Conservation (phyloP, 106 monocot genomes). For the Apostasia shenzhenica region DNA sequence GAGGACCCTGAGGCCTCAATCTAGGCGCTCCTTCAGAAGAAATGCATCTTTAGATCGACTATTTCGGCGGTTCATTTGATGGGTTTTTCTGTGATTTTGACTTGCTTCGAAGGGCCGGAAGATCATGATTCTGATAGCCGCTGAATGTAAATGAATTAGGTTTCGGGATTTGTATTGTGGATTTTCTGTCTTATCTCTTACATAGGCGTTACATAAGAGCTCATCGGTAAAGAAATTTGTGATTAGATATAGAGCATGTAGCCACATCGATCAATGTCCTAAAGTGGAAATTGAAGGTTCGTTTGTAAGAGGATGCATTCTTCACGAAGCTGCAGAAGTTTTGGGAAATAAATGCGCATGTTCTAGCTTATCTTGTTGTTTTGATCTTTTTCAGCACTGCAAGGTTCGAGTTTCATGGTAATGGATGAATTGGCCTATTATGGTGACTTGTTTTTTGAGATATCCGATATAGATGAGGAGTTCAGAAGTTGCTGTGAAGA, state of each 20-base stretch:
- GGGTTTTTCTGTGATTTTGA: conserved; percentile 14
- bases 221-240: no score
- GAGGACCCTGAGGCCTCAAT: neutral
- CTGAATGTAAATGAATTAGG: neutral
- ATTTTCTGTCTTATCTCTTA: neutral
- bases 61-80: conserved; percentile 8
- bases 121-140: neutral
- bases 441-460: conserved; percentile 16
- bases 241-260: no score
- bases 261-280: neutral
- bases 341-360: no score
- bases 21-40: neutral
- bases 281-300: neutral
- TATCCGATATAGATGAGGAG: conserved; percentile 56
- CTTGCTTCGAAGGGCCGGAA: conserved; percentile 10
- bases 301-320: neutral
- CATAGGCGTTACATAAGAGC: no score
- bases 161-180: neutral
- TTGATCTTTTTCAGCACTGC: neutral
- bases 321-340: no score
- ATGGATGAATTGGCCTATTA: conserved; percentile 4
- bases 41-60: neutral
- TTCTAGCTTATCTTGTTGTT: no score
- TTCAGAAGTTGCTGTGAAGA: conserved; percentile 72
- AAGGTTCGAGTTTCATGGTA: neutral